These are phyloP conservation scores for Thalia dealbata DNA, from an alignment of 176 grass and related monocot genomes.

Conservation along the genomic window DNA sequence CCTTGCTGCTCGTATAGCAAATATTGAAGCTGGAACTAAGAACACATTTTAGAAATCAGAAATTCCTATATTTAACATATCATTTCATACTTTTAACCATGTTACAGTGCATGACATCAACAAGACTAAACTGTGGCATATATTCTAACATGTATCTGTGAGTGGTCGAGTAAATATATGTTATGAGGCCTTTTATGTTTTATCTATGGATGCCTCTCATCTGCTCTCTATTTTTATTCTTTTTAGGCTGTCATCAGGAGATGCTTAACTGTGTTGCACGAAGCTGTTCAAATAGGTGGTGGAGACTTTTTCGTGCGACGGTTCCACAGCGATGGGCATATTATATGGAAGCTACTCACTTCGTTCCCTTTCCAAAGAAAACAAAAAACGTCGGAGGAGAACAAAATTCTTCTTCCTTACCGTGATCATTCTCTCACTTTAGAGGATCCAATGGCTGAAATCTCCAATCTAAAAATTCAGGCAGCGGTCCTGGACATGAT, in stretches of 20 bases:
- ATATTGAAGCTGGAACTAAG: no score
- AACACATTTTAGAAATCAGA: no score
- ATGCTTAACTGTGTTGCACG: constrained; percentile 60
- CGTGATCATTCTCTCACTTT: constrained; percentile 41
- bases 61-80: no score
- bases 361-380: constrained; percentile 63
- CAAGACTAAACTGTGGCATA: no score
- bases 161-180: not conserved
- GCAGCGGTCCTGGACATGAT: constrained; percentile 74
- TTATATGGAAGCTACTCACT: constrained; percentile 63
- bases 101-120: no score
- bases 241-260: constrained; percentile 62
- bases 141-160: not conserved
- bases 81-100: no score
- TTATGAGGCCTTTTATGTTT: not conserved
- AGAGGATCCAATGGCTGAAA: constrained; percentile 75
- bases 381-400: constrained; percentile 34
- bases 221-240: constrained; percentile 12
- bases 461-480: constrained; percentile 89
- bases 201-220: not conserved
- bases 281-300: constrained; percentile 57
- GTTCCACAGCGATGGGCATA: constrained; percentile 69
- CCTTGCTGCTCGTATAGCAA: no score
- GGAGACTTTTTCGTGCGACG: constrained; percentile 81
- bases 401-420: constrained; percentile 76